phyloP scores from a whole-genome alignment of 495 filamentous ascomycete genomes.

The Haplographium delicatum region DNA sequence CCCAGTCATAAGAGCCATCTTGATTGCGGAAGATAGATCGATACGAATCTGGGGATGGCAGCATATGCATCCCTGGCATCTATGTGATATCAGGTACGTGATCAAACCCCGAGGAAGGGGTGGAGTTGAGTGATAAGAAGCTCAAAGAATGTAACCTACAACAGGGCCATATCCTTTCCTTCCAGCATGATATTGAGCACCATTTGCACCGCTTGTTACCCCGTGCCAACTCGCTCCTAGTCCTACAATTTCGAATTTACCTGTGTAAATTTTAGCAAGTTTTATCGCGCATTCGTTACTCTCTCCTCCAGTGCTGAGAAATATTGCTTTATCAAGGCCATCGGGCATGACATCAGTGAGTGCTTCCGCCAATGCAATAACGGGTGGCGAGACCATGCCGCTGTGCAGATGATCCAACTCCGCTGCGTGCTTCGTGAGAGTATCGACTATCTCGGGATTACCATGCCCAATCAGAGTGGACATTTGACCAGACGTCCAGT shows the following conservation, averaged over 20 bases:
- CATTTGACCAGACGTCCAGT: constrained; percentile 52
- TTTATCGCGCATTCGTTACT: constrained; percentile 63
- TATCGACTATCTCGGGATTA: constrained; percentile 36
- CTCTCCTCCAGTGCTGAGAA: constrained; percentile 60
- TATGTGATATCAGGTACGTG: constrained; percentile 58
- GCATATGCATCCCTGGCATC: constrained; percentile 53
- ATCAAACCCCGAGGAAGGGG: constrained; percentile 44
- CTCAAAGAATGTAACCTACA: no score
- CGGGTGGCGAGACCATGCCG: constrained; percentile 37
- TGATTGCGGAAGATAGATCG: constrained; percentile 38
- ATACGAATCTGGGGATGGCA: constrained; percentile 54
- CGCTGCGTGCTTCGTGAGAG: constrained; percentile 31
- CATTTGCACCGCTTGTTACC: constrained; percentile 37
- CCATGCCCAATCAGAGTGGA: constrained; percentile 45
- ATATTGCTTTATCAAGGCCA: constrained; percentile 35
- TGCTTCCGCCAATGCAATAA: constrained; percentile 36
- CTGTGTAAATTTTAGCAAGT: constrained; percentile 52
- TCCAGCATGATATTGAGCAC: constrained; percentile 43
- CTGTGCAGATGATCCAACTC: constrained; percentile 40
- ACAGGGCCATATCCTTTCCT: constrained; percentile 42
- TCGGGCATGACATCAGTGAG: constrained; percentile 37
- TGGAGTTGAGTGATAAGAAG: no score
- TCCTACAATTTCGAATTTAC: constrained; percentile 52
- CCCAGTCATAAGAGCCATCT: constrained; percentile 41
- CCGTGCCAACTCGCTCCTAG: constrained; percentile 51